phyloP scores from a whole-genome alignment of 345 rosid species.

The Camelina neglecta region DNA sequence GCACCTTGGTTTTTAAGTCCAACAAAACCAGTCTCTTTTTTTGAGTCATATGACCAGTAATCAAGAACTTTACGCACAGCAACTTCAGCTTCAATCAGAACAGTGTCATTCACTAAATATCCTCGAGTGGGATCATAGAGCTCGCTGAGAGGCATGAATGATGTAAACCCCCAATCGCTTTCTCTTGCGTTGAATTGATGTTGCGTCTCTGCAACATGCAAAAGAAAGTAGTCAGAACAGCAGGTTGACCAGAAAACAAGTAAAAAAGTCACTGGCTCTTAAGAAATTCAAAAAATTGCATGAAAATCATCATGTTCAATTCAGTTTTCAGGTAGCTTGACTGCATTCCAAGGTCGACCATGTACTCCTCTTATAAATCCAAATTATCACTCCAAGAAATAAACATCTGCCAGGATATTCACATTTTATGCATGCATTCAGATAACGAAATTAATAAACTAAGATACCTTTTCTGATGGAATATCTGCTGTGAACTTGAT shows the following conservation, averaged over 20 bases:
- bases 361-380: slow-evolving; percentile 17
- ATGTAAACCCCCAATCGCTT: slow-evolving; percentile 99
- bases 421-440: slow-evolving; percentile 17
- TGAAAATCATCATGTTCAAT: slow-evolving; percentile 5
- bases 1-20: slow-evolving; percentile 99
- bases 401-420: neutral
- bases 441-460: neutral
- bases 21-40: slow-evolving; percentile 97
- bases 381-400: neutral
- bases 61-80: slow-evolving; percentile 81
- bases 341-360: slow-evolving; percentile 10
- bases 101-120: slow-evolving; percentile 73
- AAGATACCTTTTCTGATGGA: slow-evolving; percentile 80
- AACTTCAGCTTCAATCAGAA: slow-evolving; percentile 93
- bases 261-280: slow-evolving; percentile 12
- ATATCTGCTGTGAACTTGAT: slow-evolving; percentile 69
- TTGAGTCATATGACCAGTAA: slow-evolving; percentile 96
- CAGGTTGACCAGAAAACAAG: slow-evolving; percentile 22
- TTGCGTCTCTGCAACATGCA: slow-evolving; percentile 72
- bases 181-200: slow-evolving; percentile 96
- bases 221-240: slow-evolving; percentile 22
- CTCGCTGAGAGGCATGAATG: slow-evolving; percentile 92
- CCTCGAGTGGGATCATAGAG: slow-evolving; percentile 88
- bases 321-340: slow-evolving; percentile 16
- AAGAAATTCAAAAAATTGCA: slow-evolving; percentile 13